Evolutionary conservation across 2,329 filamentous ascomycete species (phyloP).

Genomic region (Penicillium crustosum): DNA sequence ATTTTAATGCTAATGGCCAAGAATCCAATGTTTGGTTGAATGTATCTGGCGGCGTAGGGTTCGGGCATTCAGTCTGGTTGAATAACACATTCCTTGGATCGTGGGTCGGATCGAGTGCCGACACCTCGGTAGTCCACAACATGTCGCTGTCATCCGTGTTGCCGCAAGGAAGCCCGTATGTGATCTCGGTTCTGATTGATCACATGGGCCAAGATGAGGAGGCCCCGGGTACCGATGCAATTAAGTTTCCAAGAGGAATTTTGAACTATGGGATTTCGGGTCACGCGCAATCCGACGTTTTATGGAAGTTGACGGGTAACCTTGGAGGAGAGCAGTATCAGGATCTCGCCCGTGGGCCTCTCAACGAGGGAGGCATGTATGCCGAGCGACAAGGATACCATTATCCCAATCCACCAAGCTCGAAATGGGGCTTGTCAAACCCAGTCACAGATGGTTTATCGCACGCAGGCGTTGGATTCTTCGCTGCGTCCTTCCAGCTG

Average conservation of each 20-base stretch:
- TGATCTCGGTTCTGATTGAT: slow-evolving; percentile 26
- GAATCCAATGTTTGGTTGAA: slow-evolving; percentile 25
- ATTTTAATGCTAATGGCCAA: slow-evolving; percentile 28
- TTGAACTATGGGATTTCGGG: slow-evolving; percentile 45
- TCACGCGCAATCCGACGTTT: slow-evolving; percentile 27
- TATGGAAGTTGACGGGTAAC: slow-evolving; percentile 58
- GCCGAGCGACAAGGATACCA: slow-evolving; percentile 56
- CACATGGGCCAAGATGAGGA: slow-evolving; percentile 32
- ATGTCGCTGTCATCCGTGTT: slow-evolving; percentile 1
- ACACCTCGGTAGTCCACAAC: slow-evolving; percentile 12
- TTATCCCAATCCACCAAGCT: slow-evolving; percentile 44
- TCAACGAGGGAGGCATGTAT: slow-evolving; percentile 56
- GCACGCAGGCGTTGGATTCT: slow-evolving; percentile 51
- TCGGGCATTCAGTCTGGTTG: slow-evolving; percentile 30
- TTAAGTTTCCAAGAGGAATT: slow-evolving; percentile 55
- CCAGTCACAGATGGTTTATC: slow-evolving; percentile 36
- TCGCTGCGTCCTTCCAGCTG: slow-evolving; percentile 49
- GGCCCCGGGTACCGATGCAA: slow-evolving; percentile 29
- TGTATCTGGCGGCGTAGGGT: slow-evolving; percentile 29
- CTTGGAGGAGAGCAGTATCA: slow-evolving; percentile 54
- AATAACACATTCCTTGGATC: slow-evolving; percentile 28
- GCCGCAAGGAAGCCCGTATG: slow-evolving; percentile 6
- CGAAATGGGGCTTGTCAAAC: slow-evolving; percentile 27
- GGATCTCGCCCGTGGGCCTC: slow-evolving; percentile 51
- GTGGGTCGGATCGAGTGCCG: slow-evolving; percentile 22